Evolutionary conservation across 2,329 filamentous ascomycete species (phyloP), one percentile per base, ranked within the genome.

Genomic region (Ramichloridium luteum): DNA sequence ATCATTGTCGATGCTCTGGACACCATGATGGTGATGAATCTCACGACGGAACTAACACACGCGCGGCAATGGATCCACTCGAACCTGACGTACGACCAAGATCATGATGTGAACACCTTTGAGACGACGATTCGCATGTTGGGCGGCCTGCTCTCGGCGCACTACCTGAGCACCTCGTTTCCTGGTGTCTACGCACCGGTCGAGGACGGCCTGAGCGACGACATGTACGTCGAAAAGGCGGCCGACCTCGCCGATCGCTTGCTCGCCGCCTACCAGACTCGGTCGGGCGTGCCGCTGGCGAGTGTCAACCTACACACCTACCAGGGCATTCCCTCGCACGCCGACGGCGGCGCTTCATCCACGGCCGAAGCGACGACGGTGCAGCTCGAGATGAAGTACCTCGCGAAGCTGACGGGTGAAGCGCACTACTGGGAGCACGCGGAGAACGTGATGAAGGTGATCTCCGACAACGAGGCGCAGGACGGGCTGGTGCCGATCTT

Each of bases 41-140:
- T 93, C 43, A 96, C 88, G 10, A 80, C 75, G 17, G 77, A 86
- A 39, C 69, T 98, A 23, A 70, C 76, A 22, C 77, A 92, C 50
- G 88, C 90, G 16, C 71, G 88, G 34, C 73, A 93, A 51, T 98
- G 90, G 90, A 74, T 98, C 28, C 69, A 81, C 2, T 77, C 74
- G 4, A 76, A 76, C 5, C 60, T 96, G 40, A 77, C 76, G 8
- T 96, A 92, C 60, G 77, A 94, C 38, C 84, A 93, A 56, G 70
- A 94, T 49, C 85, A 94, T 55, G 84, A 94, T 54, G 88, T 98
- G 34, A 96, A 85, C 56, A 94, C 85, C 0, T 98, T 96, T 48
- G 90, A 98, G 62, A 96, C 88, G 5, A 96, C 88, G 0, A 96
- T 96, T 48, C 80, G 90, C 31, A 96, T 96, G 86, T 66, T 98